Conservation (phyloP, 768 basidiomycete species). For the Rhizopogon salebrosus region DNA sequence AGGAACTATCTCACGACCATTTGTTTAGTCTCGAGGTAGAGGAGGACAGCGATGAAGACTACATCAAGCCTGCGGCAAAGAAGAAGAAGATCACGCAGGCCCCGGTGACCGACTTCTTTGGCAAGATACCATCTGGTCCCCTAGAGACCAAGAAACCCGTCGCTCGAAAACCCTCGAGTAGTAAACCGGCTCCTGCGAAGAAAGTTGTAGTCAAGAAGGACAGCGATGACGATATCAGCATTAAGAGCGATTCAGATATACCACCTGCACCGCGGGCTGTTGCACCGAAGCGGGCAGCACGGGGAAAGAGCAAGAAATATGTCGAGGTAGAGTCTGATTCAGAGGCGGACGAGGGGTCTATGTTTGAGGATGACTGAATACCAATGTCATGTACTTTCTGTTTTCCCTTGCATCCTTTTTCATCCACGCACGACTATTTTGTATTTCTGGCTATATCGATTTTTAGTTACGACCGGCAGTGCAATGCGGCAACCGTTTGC, state of each 20-base stretch:
- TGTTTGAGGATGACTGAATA: constrained; percentile 41
- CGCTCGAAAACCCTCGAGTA: constrained; percentile 50
- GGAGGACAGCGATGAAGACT: constrained; percentile 35
- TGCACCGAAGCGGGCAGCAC: constrained; percentile 44
- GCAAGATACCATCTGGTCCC: constrained; percentile 32
- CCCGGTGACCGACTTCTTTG: constrained; percentile 57
- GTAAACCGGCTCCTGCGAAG: constrained; percentile 54
- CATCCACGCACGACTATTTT: background rate
- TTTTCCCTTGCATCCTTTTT: background rate
- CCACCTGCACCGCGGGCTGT: constrained; percentile 35
- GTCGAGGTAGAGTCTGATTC: constrained; percentile 52
- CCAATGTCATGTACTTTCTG: background rate
- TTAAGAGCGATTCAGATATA: constrained; percentile 37
- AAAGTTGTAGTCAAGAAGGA: constrained; percentile 39
- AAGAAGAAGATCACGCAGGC: constrained; percentile 41
- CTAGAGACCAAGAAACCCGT: constrained; percentile 36
- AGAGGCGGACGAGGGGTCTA: constrained; percentile 38
- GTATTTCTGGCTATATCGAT: background rate
- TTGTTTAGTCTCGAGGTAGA: constrained; percentile 26
- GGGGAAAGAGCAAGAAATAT: constrained; percentile 53
- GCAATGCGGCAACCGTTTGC: no score
- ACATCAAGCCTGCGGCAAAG: constrained; percentile 46
- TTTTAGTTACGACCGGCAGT: background rate
- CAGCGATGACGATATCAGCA: constrained; percentile 41
- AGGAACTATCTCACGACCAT: constrained; percentile 6